Evolutionary conservation across 2,329 filamentous ascomycete genomes (phyloP).

Genomic region (Rutstroemia sydowiana): DNA sequence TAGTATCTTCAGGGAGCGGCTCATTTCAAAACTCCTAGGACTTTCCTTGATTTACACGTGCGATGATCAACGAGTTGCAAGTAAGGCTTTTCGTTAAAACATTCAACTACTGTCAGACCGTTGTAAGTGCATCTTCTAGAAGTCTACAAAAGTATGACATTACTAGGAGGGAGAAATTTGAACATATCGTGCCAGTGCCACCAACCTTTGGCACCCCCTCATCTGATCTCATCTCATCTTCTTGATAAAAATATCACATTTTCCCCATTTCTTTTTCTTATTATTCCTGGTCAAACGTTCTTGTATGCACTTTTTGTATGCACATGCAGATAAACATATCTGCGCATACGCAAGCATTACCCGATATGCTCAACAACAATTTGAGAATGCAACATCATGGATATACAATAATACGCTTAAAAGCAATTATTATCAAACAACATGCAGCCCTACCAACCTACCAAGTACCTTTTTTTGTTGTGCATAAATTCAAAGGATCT

Average conservation of each 20-base stretch:
- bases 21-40: slow-evolving; percentile 3
- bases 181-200: too few species aligned
- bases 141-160: too few species aligned
- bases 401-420: too few species aligned
- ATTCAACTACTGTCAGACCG: slow-evolving; percentile 1
- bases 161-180: too few species aligned
- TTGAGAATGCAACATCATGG: slow-evolving; percentile 1
- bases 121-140: not conserved
- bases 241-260: too few species aligned
- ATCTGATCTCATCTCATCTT: too few species aligned
- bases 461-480: too few species aligned
- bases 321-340: not conserved
- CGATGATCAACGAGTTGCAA: not conserved
- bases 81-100: not conserved
- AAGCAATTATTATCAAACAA: slow-evolving; percentile 3
- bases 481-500: too few species aligned
- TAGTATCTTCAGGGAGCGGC: too few species aligned
- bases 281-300: too few species aligned
- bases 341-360: slow-evolving; percentile 4
- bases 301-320: not conserved
- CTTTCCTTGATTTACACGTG: slow-evolving; percentile 7
- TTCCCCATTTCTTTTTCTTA: too few species aligned
- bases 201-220: too few species aligned
- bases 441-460: not conserved
- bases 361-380: not conserved